phyloP scores from a whole-genome alignment of 1,284 basidiomycete species.

The Leccinum huronense region DNA sequence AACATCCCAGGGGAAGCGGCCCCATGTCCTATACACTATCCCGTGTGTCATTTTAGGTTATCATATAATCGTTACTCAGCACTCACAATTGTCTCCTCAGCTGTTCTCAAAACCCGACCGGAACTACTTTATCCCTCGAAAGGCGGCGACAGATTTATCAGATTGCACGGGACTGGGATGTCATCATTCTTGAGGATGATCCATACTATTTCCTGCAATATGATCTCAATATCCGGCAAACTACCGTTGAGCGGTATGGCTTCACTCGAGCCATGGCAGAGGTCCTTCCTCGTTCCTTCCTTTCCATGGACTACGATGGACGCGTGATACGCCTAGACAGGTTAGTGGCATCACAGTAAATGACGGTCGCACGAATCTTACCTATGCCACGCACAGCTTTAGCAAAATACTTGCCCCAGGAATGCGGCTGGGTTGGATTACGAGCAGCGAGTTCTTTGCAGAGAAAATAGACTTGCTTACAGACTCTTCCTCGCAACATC shows the following conservation, averaged over 20 bases:
- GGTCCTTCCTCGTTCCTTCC: constrained; percentile 41
- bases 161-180: constrained; percentile 52
- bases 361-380: constrained; percentile 37
- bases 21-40: constrained; percentile 34
- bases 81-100: constrained; percentile 24
- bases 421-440: constrained; percentile 57
- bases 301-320: constrained; percentile 55
- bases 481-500: constrained; percentile 35
- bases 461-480: constrained; percentile 48
- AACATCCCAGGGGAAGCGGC: constrained; percentile 34
- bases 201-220: constrained; percentile 58
- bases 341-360: constrained; percentile 12
- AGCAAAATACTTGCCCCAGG: constrained; percentile 53
- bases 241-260: constrained; percentile 29
- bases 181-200: constrained; percentile 54
- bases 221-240: constrained; percentile 26
- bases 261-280: constrained; percentile 35
- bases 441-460: constrained; percentile 43
- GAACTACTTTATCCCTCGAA: constrained; percentile 46
- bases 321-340: constrained; percentile 56
- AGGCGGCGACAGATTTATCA: constrained; percentile 56
- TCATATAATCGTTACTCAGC: not conserved
- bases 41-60: constrained; percentile 25
- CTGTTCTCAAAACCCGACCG: constrained; percentile 55
- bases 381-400: constrained; percentile 17